phyloP scores from a whole-genome alignment of 345 rosid species.

The Eucalyptus pauciflora region DNA sequence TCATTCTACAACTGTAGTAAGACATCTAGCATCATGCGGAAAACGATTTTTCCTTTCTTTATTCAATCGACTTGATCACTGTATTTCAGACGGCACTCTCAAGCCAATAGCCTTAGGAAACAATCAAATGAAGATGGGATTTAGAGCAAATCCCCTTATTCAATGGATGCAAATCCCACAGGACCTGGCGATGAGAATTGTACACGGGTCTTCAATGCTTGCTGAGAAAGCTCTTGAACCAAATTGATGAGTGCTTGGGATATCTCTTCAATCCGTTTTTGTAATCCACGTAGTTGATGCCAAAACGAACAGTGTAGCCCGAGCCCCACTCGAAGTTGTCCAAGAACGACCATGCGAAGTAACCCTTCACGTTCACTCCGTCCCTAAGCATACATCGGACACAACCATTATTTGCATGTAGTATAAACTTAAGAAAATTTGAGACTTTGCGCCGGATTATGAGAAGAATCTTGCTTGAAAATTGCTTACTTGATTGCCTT shows the following conservation, averaged over 20 bases:
- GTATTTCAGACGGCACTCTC: not conserved
- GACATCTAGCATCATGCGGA: not conserved
- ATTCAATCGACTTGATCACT: not conserved
- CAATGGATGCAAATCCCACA: not conserved
- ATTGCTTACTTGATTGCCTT: slow-evolving; percentile 21
- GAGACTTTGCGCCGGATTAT: not conserved
- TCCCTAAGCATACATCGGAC: not conserved
- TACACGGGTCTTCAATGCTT: not conserved
- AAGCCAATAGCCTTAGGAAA: not conserved
- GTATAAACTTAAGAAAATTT: not conserved
- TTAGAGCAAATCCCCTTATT: not conserved
- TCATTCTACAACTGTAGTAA: not conserved
- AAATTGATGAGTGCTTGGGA: slow-evolving; percentile 43
- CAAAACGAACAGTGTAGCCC: slow-evolving; percentile 45
- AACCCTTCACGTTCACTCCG: slow-evolving; percentile 45
- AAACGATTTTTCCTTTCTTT: not conserved
- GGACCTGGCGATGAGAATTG: not conserved
- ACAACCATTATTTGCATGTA: not conserved
- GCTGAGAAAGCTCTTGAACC: slow-evolving; percentile 43
- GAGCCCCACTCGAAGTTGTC: slow-evolving; percentile 55
- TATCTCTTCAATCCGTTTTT: slow-evolving; percentile 35
- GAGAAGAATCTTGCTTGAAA: not conserved
- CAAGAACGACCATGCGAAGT: slow-evolving; percentile 45
- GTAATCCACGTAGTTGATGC: slow-evolving; percentile 41
- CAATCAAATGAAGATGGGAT: not conserved